Evolutionary conservation across 2,329 filamentous ascomycete species (phyloP), one percentile per base, ranked within the genome.

Genomic region (Ascochyta lentis): DNA sequence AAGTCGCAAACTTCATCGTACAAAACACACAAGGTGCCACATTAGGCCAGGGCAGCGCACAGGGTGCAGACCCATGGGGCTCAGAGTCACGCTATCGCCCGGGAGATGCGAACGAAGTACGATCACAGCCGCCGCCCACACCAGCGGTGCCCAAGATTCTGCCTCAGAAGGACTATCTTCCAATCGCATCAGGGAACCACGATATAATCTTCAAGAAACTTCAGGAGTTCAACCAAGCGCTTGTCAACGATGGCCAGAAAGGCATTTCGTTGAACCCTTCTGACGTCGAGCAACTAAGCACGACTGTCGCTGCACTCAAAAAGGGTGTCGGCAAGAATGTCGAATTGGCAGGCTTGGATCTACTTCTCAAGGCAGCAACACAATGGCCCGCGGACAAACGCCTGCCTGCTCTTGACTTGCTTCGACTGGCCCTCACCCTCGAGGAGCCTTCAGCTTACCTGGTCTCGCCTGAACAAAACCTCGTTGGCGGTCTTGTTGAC

Each of bases 1-100:
- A 92, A 71, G 92, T 97, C 15, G 91, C 93, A 6, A 90, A 95
- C 63, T 98, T 97, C 76, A 96, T 99, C 65, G 85, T 90, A 9
- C 84, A 89, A 52, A 98, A 98, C 70, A 96, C 93, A 0, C 86
- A 94, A 77, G 93, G 92, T 3, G 89, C 92, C 7, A 91, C 88
- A 0, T 78, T 96, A n/a, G 92, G 92, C 1, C 84, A 88, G 54
- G 65, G 70, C 63, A 72, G 80, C 46, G 68, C 72, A 15, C 54
- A 52, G n/a, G 79, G 79, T 4, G 79, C 85, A 31, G 91, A 96
- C 75, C 89, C 91, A 0, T 92, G 87, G 79, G 92, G 91, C 6
- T 87, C 87, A 16, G 91, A 94, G 63, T 85, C 86, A 49, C 83
- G 91, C 63, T 96, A 96, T 74, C 85, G 89, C 48, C 91, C 92